phyloP scores from a whole-genome alignment of 169 alveolate genomes.

The Eimeria praecox region DNA sequence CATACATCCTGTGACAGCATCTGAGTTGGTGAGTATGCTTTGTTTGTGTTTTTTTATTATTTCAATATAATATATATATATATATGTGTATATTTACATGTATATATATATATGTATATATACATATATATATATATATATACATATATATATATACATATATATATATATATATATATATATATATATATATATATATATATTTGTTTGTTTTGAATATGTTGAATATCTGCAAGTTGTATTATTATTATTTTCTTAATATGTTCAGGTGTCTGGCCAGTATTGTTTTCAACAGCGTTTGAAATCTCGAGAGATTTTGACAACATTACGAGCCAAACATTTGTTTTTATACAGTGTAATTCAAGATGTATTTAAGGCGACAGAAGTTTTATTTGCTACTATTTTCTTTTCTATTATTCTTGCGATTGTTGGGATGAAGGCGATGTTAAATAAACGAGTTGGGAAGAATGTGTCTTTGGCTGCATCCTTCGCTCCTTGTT shows the following conservation, averaged over 20 bases:
- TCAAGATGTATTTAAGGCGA: constrained; percentile 61
- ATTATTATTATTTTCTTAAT: too few species aligned
- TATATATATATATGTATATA: too few species aligned
- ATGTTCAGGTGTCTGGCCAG: constrained; percentile 52
- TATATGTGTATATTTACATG: too few species aligned
- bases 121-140: too few species aligned
- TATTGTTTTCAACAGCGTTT: constrained; percentile 49
- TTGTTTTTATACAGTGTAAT: constrained; percentile 22
- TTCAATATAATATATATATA: too few species aligned
- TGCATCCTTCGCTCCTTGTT: constrained; percentile 7
- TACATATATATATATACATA: too few species aligned
- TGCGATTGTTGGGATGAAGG: constrained; percentile 37
- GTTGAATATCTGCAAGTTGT: too few species aligned
- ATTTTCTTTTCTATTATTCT: constrained; percentile 1
- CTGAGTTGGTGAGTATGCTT: constrained; percentile 53
- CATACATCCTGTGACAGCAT: constrained; percentile 18
- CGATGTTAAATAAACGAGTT: constrained; percentile 5
- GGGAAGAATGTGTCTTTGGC: constrained; percentile 21
- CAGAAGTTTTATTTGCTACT: constrained; percentile 61
- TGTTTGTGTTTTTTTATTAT: too few species aligned
- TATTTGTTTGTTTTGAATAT: too few species aligned
- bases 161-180: too few species aligned
- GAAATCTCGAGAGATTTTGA: constrained; percentile 21
- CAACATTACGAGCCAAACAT: not conserved
- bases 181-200: too few species aligned